Percentiles rank a stretch among this genome's conserved stretches.
Evolutionary conservation across 805 yeast genomes (phyloP).

Genomic region (Ogataea angusta): DNA sequence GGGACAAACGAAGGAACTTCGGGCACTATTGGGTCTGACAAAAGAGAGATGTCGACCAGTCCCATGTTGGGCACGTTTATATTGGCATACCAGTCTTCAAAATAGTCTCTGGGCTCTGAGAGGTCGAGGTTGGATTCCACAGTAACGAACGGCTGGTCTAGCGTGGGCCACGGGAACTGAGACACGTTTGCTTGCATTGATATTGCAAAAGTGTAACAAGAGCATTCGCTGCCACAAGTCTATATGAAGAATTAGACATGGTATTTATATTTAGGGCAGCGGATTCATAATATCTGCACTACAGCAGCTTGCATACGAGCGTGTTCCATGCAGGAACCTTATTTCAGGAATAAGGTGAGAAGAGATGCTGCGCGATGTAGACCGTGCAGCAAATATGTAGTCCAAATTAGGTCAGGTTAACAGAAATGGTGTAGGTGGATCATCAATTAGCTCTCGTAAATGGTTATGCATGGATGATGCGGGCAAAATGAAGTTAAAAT

Average conservation of each 20-base stretch:
- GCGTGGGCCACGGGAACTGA: background rate
- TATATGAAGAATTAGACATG: background rate
- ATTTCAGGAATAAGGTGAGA: slow-evolving; percentile 20
- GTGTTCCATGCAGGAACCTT: slow-evolving; percentile 1
- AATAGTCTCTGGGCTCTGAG: background rate
- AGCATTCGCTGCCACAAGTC: no score
- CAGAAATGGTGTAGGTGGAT: no score
- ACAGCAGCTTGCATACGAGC: background rate
- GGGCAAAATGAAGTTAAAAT: no score
- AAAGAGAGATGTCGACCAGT: background rate
- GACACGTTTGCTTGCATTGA: background rate
- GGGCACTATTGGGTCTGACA: background rate
- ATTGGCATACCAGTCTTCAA: background rate
- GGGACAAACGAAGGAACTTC: no score
- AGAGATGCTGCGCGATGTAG: background rate
- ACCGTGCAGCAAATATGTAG: no score
- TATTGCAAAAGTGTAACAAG: no score
- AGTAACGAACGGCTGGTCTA: background rate
- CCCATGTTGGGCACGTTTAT: background rate
- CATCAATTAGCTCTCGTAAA: no score
- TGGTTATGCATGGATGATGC: no score
- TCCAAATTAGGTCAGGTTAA: no score
- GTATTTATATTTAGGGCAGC: background rate
- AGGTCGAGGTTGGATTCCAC: background rate
- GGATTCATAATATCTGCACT: background rate